Conservation (phyloP, 2,329 filamentous ascomycete species). For the Exophiala sp. region DNA sequence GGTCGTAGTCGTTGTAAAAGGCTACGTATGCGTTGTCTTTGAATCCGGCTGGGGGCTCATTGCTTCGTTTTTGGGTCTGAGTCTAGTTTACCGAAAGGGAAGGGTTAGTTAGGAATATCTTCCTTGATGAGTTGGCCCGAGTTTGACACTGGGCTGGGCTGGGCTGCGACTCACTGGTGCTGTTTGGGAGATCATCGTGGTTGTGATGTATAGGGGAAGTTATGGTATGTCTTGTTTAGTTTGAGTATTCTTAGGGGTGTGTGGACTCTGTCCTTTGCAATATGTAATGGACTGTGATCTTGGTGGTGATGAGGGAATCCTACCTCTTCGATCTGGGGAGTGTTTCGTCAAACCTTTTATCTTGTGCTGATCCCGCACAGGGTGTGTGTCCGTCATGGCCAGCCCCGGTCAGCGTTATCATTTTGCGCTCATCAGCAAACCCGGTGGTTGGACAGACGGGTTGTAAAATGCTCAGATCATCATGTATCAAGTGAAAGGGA, state of each 20-base stretch:
- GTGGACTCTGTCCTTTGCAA: not conserved
- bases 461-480: not conserved
- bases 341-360: constrained; percentile 3
- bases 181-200: constrained; percentile 20
- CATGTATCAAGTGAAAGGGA: no score
- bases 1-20: constrained; percentile 21
- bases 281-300: not conserved
- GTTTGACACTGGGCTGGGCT: no score
- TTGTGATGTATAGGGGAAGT: not conserved
- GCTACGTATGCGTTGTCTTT: constrained; percentile 18
- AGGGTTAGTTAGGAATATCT: not conserved
- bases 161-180: constrained; percentile 10
- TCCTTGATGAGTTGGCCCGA: no score
- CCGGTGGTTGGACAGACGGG: not conserved
- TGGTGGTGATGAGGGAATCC: not conserved
- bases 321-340: not conserved
- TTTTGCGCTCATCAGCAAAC: not conserved
- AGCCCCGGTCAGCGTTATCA: not conserved
- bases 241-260: no score
- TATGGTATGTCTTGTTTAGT: no score
- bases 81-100: not conserved
- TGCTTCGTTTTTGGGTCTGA: not conserved
- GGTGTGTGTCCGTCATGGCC: not conserved
- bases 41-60: not conserved
- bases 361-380: not conserved